Evolutionary conservation across 352 stramenopile species (phyloP).

Genomic region (Globisporangium nodosum): DNA sequence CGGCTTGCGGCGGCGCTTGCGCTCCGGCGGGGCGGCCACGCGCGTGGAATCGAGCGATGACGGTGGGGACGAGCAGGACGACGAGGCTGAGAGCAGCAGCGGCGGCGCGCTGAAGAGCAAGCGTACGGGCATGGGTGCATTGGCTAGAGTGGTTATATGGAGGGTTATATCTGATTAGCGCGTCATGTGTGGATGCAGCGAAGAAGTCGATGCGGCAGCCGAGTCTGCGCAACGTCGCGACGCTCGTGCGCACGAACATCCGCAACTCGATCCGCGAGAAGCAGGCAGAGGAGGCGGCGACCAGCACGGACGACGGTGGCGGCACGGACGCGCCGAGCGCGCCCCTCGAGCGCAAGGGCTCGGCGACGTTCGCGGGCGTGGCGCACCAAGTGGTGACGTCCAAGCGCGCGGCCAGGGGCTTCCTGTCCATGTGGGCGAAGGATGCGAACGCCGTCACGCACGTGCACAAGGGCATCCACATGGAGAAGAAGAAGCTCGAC

Average conservation of each 20-base stretch:
- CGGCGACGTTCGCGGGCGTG: conserved; percentile 58
- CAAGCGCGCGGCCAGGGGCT: conserved; percentile 59
- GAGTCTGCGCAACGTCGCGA: conserved; percentile 62
- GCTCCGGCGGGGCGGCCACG: not conserved
- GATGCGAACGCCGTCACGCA: conserved; percentile 35
- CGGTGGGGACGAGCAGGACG: not conserved
- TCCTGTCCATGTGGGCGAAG: conserved; percentile 73
- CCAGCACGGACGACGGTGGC: conserved; percentile 5
- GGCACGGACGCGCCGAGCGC: not conserved
- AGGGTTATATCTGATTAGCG: not conserved
- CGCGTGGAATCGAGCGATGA: conserved; percentile 29
- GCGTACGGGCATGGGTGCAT: conserved; percentile 2
- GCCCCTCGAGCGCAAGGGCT: conserved; percentile 17
- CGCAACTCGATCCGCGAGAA: conserved; percentile 24
- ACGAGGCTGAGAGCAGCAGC: conserved; percentile 1
- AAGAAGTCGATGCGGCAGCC: conserved; percentile 31
- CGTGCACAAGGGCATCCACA: conserved; percentile 81
- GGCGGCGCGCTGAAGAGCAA: not conserved
- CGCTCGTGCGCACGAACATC: conserved; percentile 55
- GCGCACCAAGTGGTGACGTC: conserved; percentile 72
- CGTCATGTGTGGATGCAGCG: conserved; percentile 1
- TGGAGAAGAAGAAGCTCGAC: conserved; percentile 89
- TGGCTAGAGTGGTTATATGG: no score
- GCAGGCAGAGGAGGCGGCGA: conserved; percentile 4
- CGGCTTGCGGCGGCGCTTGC: conserved; percentile 11